A percentile compares a stretch with the other conserved stretches of the same genome.
Evolutionary conservation across 1,284 basidiomycete genomes (phyloP).

Genomic region (Fomitiporia mediterranea): DNA sequence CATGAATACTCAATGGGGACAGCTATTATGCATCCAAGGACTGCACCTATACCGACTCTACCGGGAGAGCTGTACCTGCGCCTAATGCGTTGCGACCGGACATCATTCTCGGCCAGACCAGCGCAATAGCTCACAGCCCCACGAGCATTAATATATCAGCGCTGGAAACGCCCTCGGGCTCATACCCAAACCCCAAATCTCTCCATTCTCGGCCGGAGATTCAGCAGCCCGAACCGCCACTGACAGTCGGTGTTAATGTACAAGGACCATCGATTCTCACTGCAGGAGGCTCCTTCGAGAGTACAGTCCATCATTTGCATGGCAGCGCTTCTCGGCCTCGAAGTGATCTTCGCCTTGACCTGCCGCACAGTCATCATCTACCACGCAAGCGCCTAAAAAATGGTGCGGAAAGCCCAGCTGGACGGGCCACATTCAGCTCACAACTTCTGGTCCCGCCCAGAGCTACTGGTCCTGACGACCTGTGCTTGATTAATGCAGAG

Average conservation of each 20-base stretch:
- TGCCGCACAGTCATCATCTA: neutral
- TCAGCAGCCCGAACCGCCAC: slow-evolving; percentile 3
- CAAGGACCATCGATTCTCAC: slow-evolving; percentile 5
- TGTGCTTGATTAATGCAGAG: neutral
- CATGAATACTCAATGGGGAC: slow-evolving; percentile 10
- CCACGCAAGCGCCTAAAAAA: slow-evolving; percentile 8
- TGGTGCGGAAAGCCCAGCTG: neutral
- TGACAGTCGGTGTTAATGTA: neutral
- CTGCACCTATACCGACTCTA: slow-evolving; percentile 76
- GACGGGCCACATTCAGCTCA: neutral
- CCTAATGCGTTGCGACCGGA: slow-evolving; percentile 38
- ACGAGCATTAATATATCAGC: slow-evolving; percentile 12
- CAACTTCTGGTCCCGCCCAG: neutral
- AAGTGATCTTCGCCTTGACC: neutral
- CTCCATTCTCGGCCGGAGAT: neutral
- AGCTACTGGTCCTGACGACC: neutral
- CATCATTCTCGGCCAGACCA: neutral
- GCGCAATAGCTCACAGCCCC: neutral
- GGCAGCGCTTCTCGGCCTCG: neutral
- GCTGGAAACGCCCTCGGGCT: neutral
- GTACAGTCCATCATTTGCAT: neutral
- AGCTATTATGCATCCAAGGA: slow-evolving; percentile 77
- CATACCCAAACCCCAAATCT: slow-evolving; percentile 2
- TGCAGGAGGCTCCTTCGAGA: neutral
- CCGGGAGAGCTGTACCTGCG: slow-evolving; percentile 69